Evolutionary conservation across 164 flowering plant genomes (phyloP), one percentile per base, ranked within the genome.

Genomic region (Kalanchoe fedtschenkoi): DNA sequence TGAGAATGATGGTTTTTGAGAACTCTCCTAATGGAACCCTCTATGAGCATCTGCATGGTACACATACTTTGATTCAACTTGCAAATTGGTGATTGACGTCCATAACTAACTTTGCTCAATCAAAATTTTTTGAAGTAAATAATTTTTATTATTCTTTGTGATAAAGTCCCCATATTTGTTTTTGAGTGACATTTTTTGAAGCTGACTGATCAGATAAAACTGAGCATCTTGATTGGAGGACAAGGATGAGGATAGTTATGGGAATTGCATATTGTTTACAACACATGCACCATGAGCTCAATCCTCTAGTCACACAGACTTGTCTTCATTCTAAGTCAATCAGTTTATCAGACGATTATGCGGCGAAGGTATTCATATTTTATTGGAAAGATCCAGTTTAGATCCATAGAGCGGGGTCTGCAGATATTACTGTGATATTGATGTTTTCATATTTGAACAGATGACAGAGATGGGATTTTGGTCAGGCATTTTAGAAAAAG

Each of bases 211-310:
- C 56, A 51, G 56, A 51, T 6, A 51, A 51, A 51, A 26, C 24
- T 9, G 56, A 51, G 56, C 56, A 51, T 13, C 56, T 51, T 51
- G 56, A 51, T 32, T 51, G 56, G 56, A 51, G 56, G 56, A 51
- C 56, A 51, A 51, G 56, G 17, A 24, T 51, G 32, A 15, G 56
- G 32, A 51, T 51, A 51, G 26, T 26, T n/a, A 51, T 51, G 56
- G 56, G 56, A 51, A 51, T 51, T 13, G n/a, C 56, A 2, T 51
- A 51, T 51, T 51, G 33, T 17, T 51, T 51, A 26, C 56, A 51
- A 51, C 56, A 51, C 65, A 62, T 62, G 65, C 65, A 62, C 22
- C 65, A 62, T 46, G 65, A 62, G 65, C 38, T 62, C 16, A 42
- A 30, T 38, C 65, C 65, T 43, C 58, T 54, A 6, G 55, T 62